A percentile compares a stretch with the other conserved stretches of the same genome.
phyloP scores from a whole-genome alignment of 176 grass and related monocot species.

The Pontederia paniculata region DNA sequence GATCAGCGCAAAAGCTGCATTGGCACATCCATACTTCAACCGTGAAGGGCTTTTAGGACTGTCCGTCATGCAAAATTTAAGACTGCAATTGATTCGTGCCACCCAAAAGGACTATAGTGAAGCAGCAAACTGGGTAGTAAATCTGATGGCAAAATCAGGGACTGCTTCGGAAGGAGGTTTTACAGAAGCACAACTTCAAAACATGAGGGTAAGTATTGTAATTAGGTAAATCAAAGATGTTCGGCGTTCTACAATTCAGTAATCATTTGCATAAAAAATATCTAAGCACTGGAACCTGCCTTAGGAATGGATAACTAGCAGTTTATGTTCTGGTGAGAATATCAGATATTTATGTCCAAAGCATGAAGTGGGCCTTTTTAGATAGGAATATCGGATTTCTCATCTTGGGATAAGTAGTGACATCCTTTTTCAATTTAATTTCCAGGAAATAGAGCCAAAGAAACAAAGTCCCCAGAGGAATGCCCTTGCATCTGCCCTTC shows the following conservation, averaged over 20 bases:
- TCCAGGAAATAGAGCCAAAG: conserved; percentile 73
- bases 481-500: conserved; percentile 60
- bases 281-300: background rate
- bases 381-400: background rate
- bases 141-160: conserved; percentile 80
- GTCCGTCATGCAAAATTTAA: conserved; percentile 76
- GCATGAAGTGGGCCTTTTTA: background rate
- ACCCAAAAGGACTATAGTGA: conserved; percentile 96
- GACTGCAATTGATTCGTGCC: conserved; percentile 61
- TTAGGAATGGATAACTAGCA: too few species aligned
- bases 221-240: background rate
- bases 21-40: conserved; percentile 84
- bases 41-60: conserved; percentile 78
- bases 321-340: too few species aligned
- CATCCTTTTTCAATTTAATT: conserved; percentile 1
- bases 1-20: conserved; percentile 61
- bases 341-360: background rate
- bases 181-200: conserved; percentile 95
- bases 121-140: conserved; percentile 56
- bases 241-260: background rate
- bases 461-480: conserved; percentile 54
- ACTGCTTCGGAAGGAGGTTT: conserved; percentile 79
- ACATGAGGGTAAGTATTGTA: conserved; percentile 56
- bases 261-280: background rate
- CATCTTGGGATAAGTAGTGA: background rate